Base-by-base conservation (phyloP, 306 rosid species). In the Glycine latifolia region DNA sequence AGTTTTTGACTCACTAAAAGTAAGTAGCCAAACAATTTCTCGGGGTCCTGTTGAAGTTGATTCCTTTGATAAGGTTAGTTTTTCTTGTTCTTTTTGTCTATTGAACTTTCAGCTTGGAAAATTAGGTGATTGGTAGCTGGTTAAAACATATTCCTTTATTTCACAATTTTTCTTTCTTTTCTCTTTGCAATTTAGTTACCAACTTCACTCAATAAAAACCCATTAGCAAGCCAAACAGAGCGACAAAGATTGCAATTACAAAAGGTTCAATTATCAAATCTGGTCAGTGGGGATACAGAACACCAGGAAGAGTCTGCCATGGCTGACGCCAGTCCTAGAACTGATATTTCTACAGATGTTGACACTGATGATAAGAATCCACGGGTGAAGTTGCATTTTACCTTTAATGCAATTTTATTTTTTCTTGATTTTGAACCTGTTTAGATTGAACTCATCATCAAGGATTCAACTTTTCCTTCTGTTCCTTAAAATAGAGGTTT, bases 271-370 rank as follows among this genome's bases (percentile, higher is more conserved):
- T 77, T 83, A 56, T 73, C 79, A n/a, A 83, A 73, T 81, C 86
- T 66, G 54, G 83, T 81, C 49, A 84, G 79, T 82, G 81, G 85
- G 83, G 73, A 66, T 61, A 73, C 75, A 55, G 87, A 86, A 72
- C 78, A 71, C 84, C 85, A 86, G 84, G 86, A 85, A 86, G 90
- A 77, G 66, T 82, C 83, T 79, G 76, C 85, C 85, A 94, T 94
- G 98, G 92, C 98, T 80, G 97, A 89, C 83, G 94, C 76, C 82
- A 94, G 98, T 90, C 97, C 98, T 7, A 86, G 95, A 87, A 94
- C 98, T 82, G 98, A 94, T 89, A 94, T 94, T 43, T 92, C 98
- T 61, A 92, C 98, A 55, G 98, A 94, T 80, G 97, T 20, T 63
- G 98, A 94, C 73, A 92, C 97, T 47, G 98, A 94, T 77, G 97